Evolutionary conservation across 2,329 filamentous ascomycete species (phyloP).

Genomic region (Monilinia laxa): DNA sequence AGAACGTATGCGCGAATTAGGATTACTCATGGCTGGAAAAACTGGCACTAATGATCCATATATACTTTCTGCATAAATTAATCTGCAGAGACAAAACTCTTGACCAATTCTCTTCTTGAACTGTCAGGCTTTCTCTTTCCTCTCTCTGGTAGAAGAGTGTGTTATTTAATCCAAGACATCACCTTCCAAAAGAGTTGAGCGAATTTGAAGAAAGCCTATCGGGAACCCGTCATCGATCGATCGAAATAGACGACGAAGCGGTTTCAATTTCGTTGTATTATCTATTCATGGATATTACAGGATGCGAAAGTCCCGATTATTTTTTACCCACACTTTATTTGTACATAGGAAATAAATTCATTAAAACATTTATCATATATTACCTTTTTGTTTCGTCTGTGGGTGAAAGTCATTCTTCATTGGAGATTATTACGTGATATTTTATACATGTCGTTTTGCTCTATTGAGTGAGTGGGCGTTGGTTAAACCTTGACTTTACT

Average conservation of each 20-base stretch:
- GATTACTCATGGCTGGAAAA: conserved; percentile 83
- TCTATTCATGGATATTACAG: neutral
- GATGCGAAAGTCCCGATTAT: conserved; percentile 14
- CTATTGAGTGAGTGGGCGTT: too few species aligned
- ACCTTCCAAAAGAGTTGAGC: neutral
- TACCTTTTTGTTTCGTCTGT: too few species aligned
- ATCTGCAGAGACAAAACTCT: neutral
- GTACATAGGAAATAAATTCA: conserved; percentile 16
- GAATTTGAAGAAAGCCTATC: conserved; percentile 19
- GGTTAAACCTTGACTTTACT: too few species aligned
- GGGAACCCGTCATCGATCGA: conserved; percentile 13
- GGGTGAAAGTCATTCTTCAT: too few species aligned
- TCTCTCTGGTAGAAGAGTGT: conserved; percentile 20
- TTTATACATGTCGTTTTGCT: too few species aligned
- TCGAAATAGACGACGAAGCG: conserved; percentile 12
- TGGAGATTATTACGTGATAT: too few species aligned
- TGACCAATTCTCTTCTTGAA: conserved; percentile 12
- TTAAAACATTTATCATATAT: neutral
- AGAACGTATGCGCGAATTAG: conserved; percentile 90
- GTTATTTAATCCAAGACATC: conserved; percentile 12
- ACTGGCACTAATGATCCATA: conserved; percentile 63
- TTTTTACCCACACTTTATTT: conserved; percentile 13
- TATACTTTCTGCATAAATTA: conserved; percentile 66
- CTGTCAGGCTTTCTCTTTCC: conserved; percentile 20
- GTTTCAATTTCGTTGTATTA: neutral